phyloP scores from a whole-genome alignment of 2,329 filamentous ascomycete genomes.

The Phialophora macrospora region DNA sequence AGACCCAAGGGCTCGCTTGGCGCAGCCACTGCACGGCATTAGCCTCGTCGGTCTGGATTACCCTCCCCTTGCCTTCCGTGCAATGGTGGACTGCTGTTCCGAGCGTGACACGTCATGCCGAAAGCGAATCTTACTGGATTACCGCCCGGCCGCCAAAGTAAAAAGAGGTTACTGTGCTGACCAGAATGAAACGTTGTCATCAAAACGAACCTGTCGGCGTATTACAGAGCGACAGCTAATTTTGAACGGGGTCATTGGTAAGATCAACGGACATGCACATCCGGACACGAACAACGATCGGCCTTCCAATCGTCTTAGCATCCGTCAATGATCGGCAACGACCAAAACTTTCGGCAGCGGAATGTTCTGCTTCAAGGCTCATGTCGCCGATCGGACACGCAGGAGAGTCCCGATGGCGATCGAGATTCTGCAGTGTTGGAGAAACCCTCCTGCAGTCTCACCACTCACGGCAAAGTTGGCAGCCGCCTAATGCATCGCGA shows the following conservation, averaged over 20 bases:
- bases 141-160: slow-evolving; percentile 11
- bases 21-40: slow-evolving; percentile 8
- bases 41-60: slow-evolving; percentile 5
- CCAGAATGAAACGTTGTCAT: slow-evolving; percentile 17
- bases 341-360: not conserved
- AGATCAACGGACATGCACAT: slow-evolving; percentile 18
- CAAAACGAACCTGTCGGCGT: not conserved
- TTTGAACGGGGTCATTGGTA: slow-evolving; percentile 5
- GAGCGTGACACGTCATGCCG: slow-evolving; percentile 15
- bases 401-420: not conserved
- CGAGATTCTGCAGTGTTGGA: not conserved
- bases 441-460: not conserved
- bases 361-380: not conserved
- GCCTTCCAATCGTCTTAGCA: not conserved
- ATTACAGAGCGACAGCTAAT: slow-evolving; percentile 6
- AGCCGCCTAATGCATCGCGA: not conserved
- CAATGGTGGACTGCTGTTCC: slow-evolving; percentile 16
- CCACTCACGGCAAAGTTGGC: not conserved
- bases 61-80: slow-evolving; percentile 9
- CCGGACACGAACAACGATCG: slow-evolving; percentile 6
- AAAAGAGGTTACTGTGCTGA: slow-evolving; percentile 9
- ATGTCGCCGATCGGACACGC: not conserved
- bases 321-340: not conserved
- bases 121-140: slow-evolving; percentile 9
- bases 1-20: not conserved